phyloP scores from a whole-genome alignment of 208 protist genomes.

The Jaenimonas drosophilae region DNA sequence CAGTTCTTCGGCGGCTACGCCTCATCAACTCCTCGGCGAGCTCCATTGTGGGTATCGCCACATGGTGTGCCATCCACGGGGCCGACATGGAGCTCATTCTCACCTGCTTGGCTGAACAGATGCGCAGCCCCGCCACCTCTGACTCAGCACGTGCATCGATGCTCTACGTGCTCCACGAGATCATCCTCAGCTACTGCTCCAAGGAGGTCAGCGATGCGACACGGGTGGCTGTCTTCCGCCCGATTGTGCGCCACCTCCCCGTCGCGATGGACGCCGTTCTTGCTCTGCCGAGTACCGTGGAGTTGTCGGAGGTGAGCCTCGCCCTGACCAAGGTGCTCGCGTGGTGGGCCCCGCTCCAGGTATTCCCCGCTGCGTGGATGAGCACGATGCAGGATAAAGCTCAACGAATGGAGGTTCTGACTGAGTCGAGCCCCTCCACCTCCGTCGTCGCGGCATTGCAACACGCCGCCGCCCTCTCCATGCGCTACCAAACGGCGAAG shows the following conservation, averaged over 20 bases:
- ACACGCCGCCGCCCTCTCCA: conserved; percentile 30
- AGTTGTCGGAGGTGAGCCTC: conserved; percentile 21
- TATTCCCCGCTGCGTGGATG: conserved; percentile 76
- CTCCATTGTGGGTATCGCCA: conserved; percentile 70
- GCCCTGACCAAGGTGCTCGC: conserved; percentile 38
- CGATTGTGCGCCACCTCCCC: conserved; percentile 39
- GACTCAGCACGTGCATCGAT: conserved; percentile 42
- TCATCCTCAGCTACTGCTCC: conserved; percentile 65
- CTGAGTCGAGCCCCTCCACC: conserved; percentile 10
- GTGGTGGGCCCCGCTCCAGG: conserved; percentile 69
- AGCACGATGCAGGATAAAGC: conserved; percentile 24
- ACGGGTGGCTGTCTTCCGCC: conserved; percentile 44
- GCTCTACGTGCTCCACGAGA: conserved; percentile 77
- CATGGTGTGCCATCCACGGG: conserved; percentile 83
- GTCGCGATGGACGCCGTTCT: conserved; percentile 24
- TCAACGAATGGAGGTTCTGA: conserved; percentile 11
- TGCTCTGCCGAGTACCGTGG: conserved; percentile 1
- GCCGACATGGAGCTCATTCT: conserved; percentile 61
- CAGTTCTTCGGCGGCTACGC: conserved; percentile 49
- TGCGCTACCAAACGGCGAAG: conserved; percentile 59
- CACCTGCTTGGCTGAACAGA: conserved; percentile 31
- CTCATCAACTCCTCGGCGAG: conserved; percentile 59
- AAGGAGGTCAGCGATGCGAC: conserved; percentile 48
- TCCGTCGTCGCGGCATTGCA: conserved; percentile 21
- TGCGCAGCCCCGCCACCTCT: conserved; percentile 32